Percentiles rank a stretch among this genome's conserved stretches.
Evolutionary conservation across 495 filamentous ascomycete genomes (phyloP).

Genomic region (Annulohypoxylon stygium): DNA sequence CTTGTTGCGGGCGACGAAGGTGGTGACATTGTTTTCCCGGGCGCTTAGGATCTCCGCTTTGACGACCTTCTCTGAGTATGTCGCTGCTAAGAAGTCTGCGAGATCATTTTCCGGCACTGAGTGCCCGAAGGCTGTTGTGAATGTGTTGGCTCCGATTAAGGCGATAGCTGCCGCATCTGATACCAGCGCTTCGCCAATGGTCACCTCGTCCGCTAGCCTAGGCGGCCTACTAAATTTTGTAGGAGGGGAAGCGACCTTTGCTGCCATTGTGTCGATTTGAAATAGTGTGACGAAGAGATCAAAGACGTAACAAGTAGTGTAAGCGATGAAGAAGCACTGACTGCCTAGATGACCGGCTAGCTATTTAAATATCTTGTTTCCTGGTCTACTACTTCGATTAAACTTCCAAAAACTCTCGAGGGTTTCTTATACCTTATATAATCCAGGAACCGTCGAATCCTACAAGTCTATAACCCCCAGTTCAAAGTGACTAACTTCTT

Average conservation of each 20-base stretch:
- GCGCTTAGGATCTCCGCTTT: constrained; percentile 47
- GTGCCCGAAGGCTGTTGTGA: constrained; percentile 54
- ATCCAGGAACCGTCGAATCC: neutral
- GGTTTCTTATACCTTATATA: constrained; percentile 1
- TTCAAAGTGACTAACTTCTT: neutral
- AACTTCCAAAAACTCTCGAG: neutral
- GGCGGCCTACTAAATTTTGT: neutral
- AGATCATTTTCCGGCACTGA: constrained; percentile 53
- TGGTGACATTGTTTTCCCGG: constrained; percentile 46
- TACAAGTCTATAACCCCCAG: neutral
- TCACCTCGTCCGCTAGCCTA: constrained; percentile 33
- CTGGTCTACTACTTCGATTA: neutral
- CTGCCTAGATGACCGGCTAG: neutral
- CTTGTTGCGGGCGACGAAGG: constrained; percentile 43
- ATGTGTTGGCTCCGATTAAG: constrained; percentile 52
- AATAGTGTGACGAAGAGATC: neutral
- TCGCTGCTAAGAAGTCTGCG: constrained; percentile 47
- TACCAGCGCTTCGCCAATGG: constrained; percentile 47
- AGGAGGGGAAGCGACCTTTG: constrained; percentile 29
- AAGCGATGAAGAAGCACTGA: neutral
- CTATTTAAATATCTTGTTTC: neutral
- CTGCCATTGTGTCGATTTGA: constrained; percentile 19
- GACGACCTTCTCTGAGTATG: constrained; percentile 48
- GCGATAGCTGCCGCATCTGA: constrained; percentile 53
- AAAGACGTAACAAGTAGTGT: neutral